Evolutionary conservation across 208 protist genomes (phyloP).

Genomic region (Trichomonas vaginalis): DNA sequence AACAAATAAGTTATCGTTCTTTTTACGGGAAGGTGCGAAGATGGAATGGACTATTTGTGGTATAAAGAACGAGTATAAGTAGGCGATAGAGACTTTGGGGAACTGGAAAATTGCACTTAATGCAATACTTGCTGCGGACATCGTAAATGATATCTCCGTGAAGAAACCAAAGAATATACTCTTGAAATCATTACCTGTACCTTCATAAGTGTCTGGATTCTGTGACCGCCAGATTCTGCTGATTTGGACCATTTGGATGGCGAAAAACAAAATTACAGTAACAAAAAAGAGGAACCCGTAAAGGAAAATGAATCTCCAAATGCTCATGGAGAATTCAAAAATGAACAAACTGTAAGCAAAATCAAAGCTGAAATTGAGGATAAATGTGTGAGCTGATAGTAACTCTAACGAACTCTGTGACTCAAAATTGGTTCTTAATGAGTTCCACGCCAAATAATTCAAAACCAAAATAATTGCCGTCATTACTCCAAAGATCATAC

Average conservation of each 20-base stretch:
- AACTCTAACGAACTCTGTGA: neutral
- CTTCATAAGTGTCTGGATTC: neutral
- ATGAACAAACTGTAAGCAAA: neutral
- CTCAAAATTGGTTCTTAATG: neutral
- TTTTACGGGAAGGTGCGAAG: neutral
- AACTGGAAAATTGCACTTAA: neutral
- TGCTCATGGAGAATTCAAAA: no score
- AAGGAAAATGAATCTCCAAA: neutral
- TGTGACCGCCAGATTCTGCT: neutral
- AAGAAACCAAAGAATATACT: neutral
- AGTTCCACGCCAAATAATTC: neutral
- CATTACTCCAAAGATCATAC: neutral
- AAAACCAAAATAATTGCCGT: neutral
- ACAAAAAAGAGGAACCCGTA: neutral
- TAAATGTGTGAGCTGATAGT: neutral
- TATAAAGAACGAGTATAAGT: neutral
- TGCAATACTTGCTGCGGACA: neutral
- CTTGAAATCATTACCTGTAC: neutral
- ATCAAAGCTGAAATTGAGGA: neutral
- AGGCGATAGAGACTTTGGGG: neutral
- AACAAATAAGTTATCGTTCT: neutral
- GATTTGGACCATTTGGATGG: neutral
- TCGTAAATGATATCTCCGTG: neutral
- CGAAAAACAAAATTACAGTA: neutral
- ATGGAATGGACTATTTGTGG: neutral